Evolutionary conservation across 306 rosid species (phyloP), one percentile per base, ranked within the genome.

Genomic region (Lathyrus aphaca): DNA sequence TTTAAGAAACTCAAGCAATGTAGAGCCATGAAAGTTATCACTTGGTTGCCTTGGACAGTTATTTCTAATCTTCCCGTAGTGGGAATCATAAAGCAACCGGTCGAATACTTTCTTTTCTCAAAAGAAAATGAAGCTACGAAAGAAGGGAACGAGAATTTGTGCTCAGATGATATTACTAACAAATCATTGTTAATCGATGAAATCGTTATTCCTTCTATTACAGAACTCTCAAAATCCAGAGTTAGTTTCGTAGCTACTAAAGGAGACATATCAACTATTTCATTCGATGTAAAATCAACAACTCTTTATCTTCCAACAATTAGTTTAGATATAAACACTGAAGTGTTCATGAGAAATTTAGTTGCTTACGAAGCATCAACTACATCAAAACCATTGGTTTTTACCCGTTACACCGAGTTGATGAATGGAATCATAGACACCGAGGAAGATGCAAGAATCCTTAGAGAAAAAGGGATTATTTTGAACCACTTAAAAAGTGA

Each of bases 361-460:
- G 87, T 86, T 15, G 97, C 97, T 25, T 93, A 90, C 43, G 98
- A 93, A 78, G 93, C 96, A 23, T 90, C 89, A 73, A 85, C 43
- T 6, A 68, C 84, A 58, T 75, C 85, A 0, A 89, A 90, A 58
- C 87, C 93, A 8, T 79, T 90, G 80, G 76, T 93, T 64, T 84
- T 93, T 11, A 69, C 97, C 1, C 89, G 98, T 44, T 93, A 83
- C 77, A 83, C 91, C 0, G 98, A 93, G 53, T 10, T 93, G 42
- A 84, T 88, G 96, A 90, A 90, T 8, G 98, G 98, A 27, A 93
- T 90, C 10, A 88, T 93, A 58, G 98, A 93, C 69, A 54, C 90
- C 0, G 86, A 73, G 51, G 90, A 88, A 23, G 98, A 93, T 12
- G 98, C 78, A 39, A 88, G 38, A 79, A n/a, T 86, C 76, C 89